Evolutionary conservation across 306 rosid species (phyloP).

Genomic region (Trifolium fragiferum): DNA sequence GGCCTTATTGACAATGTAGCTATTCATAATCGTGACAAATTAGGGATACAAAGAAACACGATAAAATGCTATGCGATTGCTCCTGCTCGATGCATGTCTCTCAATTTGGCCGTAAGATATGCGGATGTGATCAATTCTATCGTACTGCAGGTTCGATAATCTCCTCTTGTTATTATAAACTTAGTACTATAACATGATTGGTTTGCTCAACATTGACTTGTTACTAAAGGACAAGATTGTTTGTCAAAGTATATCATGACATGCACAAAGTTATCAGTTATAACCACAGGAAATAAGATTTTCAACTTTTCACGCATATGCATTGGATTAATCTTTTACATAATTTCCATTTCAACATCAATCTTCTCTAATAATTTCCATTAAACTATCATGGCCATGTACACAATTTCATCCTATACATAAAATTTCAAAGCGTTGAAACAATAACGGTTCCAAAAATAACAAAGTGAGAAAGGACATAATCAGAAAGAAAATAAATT

Average conservation of each 20-base stretch:
- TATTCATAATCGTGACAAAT: conserved; percentile 59
- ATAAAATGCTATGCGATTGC: conserved; percentile 85
- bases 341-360: too few relatives aligned
- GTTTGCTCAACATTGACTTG: conserved; percentile 19
- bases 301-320: conserved; percentile 34
- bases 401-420: too few relatives aligned
- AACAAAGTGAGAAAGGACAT: too few relatives aligned
- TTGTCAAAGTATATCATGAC: background rate
- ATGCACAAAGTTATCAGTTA: background rate
- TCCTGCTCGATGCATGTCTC: conserved; percentile 86
- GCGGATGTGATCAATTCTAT: conserved; percentile 86
- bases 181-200: conserved; percentile 6
- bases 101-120: conserved; percentile 95
- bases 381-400: too few relatives aligned
- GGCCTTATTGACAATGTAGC: conserved; percentile 76
- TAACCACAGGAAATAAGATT: conserved; percentile 11
- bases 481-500: too few relatives aligned
- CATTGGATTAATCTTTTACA: conserved; percentile 34
- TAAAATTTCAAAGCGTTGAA: too few relatives aligned
- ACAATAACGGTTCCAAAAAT: too few relatives aligned
- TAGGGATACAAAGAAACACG: conserved; percentile 78
- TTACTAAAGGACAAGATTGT: background rate
- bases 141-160: conserved; percentile 76
- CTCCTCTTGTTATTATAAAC: conserved; percentile 23
- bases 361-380: too few relatives aligned